These are phyloP conservation scores for Blechomonas ayalai DNA, from an alignment of 208 protist species.

Conservation along the genomic window DNA sequence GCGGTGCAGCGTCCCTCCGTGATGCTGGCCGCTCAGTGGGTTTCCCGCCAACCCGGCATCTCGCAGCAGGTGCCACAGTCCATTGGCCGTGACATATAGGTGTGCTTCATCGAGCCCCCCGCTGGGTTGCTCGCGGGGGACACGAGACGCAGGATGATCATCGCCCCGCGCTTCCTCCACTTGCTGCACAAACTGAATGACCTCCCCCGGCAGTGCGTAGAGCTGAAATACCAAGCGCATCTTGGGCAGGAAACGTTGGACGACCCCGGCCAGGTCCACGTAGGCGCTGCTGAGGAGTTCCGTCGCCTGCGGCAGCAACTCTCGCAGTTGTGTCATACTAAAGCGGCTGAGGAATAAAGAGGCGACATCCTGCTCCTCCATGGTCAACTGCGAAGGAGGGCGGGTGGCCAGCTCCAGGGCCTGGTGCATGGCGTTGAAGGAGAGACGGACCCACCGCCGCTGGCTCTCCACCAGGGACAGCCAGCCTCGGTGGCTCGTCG, in stretches of 20 bases:
- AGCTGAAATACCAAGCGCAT: constrained; percentile 42
- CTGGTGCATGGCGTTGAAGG: constrained; percentile 63
- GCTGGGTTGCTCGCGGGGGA: too few relatives aligned
- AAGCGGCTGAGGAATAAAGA: constrained; percentile 29
- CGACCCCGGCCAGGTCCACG: constrained; percentile 27
- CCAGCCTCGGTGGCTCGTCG: constrained; percentile 45
- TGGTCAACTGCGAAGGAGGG: constrained; percentile 14
- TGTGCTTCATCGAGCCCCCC: not conserved
- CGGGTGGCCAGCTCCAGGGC: constrained; percentile 28
- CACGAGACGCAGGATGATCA: too few relatives aligned
- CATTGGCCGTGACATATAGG: constrained; percentile 31
- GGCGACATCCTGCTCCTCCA: constrained; percentile 44
- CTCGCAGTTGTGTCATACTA: constrained; percentile 32
- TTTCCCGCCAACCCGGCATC: constrained; percentile 42
- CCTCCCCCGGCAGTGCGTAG: constrained; percentile 22
- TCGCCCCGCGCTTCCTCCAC: too few relatives aligned
- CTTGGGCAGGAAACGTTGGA: constrained; percentile 42
- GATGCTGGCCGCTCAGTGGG: not conserved
- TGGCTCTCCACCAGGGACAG: constrained; percentile 35
- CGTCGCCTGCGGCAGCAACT: constrained; percentile 36
- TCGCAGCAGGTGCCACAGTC: constrained; percentile 53
- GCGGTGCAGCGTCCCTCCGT: constrained; percentile 46
- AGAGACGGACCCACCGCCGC: constrained; percentile 58
- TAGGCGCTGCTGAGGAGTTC: constrained; percentile 30
- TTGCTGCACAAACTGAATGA: too few relatives aligned